Conservation (phyloP, 805 yeast genomes). For the Maudiozyma bulderi region DNA sequence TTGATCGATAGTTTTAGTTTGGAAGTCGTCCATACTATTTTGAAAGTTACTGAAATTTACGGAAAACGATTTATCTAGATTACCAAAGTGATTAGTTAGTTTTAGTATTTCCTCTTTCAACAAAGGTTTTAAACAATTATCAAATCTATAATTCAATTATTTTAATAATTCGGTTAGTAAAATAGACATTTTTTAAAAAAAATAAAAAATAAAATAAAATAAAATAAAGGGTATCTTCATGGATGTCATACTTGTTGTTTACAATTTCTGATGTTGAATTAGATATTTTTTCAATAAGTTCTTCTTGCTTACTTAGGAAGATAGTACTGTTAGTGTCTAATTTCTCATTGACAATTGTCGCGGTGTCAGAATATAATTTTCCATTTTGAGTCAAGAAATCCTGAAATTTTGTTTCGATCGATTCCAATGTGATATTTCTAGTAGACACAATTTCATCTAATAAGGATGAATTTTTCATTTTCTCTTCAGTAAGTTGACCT, state of each 20-base stretch:
- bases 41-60: background rate
- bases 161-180: background rate
- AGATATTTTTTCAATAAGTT: too few relatives aligned
- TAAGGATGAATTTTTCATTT: conserved; percentile 27
- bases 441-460: conserved; percentile 13
- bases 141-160: background rate
- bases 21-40: background rate
- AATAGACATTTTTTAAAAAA: background rate
- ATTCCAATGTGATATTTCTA: conserved; percentile 3
- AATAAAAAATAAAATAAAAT: background rate
- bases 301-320: too few relatives aligned
- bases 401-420: background rate
- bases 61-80: background rate
- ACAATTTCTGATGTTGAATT: too few relatives aligned
- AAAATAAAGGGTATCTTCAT: background rate
- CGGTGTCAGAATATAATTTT: background rate
- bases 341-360: background rate
- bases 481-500: conserved; percentile 40
- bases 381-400: background rate
- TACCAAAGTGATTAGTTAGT: background rate
- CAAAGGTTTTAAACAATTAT: background rate
- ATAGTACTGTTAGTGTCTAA: too few relatives aligned
- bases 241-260: too few relatives aligned
- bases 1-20: background rate
- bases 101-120: background rate